Base-by-base conservation (phyloP, 2,329 filamentous ascomycete genomes). In the Fusarium sp. region DNA sequence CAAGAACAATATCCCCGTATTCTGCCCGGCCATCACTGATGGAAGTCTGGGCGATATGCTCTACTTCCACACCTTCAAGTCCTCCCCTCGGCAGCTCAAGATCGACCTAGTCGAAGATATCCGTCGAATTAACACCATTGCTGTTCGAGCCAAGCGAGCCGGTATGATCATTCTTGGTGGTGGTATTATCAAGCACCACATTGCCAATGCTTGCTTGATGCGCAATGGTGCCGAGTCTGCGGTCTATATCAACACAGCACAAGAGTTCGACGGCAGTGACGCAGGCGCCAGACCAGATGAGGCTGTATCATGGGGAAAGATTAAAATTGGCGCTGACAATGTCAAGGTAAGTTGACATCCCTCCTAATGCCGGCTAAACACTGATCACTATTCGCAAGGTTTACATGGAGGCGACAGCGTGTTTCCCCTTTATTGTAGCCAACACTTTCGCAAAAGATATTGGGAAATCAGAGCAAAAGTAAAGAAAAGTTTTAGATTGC, bases 291-390 rank as follows among this genome's bases (percentile, higher is more conserved):
- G 96, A 57, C 96, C 96, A 6, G 96, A 99, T 75, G 96, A 99
- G 82, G 96, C 96, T 7, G 93, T 99, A 17, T 98, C 95, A 67
- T 99, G 96, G 96, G 96, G 96, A 5, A 99, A 99, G 85, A 98
- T 99, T 80, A 98, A 97, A 81, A 85, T 90, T 42, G 92, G 91
- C 53, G 96, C 92, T 2, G 91, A 96, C 68, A 92, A 90, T 74
- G 95, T 98, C 58, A 99, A 98, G 90, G 93, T 94, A 78, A 72
- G 83, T 62, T 28, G 6, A 31, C 15, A 13, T 6, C 6, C 38
- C 15, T 26, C 1, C 22, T 26, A 4, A 7, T 38, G 15, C 17
- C 15, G 18, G 18, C 31, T 43, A 49, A 42, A 17, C 40, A 22
- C 55, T 71, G n/a, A 62, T 54, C 6, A 24, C 17, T 31, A 11